Evolutionary conservation across 129 eudicot genomes (phyloP), one percentile per base, ranked within the genome.

Genomic region (Cynara cardunculus): DNA sequence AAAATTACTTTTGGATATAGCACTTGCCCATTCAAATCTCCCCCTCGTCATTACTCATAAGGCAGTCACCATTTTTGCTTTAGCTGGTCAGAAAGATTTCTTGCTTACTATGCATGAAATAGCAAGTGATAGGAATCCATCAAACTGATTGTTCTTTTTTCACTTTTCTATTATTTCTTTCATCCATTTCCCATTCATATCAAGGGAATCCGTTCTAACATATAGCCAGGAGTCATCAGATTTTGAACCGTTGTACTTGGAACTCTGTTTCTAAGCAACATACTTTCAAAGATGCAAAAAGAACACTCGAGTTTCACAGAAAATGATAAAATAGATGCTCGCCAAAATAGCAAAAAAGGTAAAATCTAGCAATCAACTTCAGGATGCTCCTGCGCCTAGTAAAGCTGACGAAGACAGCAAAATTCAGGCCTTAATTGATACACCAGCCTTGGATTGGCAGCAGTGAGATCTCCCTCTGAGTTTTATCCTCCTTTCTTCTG

Each of bases 321-420:
- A 56, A 56, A 56, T n/a, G 65, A 56, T 49, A 22, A 56, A 56
- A n/a, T n/a, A n/a, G n/a, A n/a, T n/a, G n/a, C n/a, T n/a, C n/a
- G n/a, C n/a, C n/a, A 53, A 53, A 53, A 14, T 14, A 53, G 64
- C 64, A 53, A 53, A 53, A 46, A 53, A 18, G 7, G 4, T n/a
- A 5, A 53, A 53, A 53, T 18, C 7, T 14, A 16, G 22, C 84
- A 85, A 85, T 77, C 92, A 82, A 10, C 83, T 78, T 65, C 91
- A 87, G 79, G 90, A 92, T 81, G 87, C 88, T 21, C 86, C 87
- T 19, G 89, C 93, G 68, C 89, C 93, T 25, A 92, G 93, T 75
- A 90, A 89, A 85, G 94, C 82, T 81, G 99, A 94, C 18, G 97
- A 94, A 78, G 97, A 92, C 87, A 92, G 90, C 87, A 92, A 89